A percentile compares a stretch with the other conserved stretches of the same genome.
phyloP scores from a whole-genome alignment of 2,329 filamentous ascomycete genomes.

The Ascochyta fabae region DNA sequence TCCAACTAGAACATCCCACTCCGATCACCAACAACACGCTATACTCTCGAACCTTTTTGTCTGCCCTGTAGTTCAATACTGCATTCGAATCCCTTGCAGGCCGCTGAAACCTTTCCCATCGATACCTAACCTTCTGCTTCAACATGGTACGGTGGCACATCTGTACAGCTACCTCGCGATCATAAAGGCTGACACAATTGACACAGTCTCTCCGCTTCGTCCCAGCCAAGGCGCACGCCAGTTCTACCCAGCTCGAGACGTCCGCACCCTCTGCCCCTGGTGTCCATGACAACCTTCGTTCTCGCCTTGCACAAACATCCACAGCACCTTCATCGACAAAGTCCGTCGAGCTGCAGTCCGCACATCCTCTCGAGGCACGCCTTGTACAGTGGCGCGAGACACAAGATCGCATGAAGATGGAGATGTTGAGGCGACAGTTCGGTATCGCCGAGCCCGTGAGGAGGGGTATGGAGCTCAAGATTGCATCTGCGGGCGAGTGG shows the following conservation, averaged over 20 bases:
- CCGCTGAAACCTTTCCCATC: neutral
- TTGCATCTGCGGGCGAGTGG: constrained; percentile 81
- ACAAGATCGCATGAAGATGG: constrained; percentile 87
- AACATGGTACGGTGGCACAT: constrained; percentile 23
- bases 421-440: constrained; percentile 82
- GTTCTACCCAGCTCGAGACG: constrained; percentile 59
- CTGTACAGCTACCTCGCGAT: neutral
- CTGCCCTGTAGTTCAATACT: neutral
- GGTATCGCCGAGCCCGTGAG: constrained; percentile 92
- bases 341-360: constrained; percentile 61
- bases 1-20: constrained; percentile 22
- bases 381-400: constrained; percentile 89
- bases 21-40: neutral
- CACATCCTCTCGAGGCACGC: constrained; percentile 90
- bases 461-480: constrained; percentile 93
- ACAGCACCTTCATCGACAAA: constrained; percentile 31
- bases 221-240: constrained; percentile 70
- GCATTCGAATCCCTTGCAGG: neutral
- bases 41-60: neutral
- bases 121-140: neutral
- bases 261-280: constrained; percentile 88
- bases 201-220: constrained; percentile 83
- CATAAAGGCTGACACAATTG: constrained; percentile 2
- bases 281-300: constrained; percentile 89
- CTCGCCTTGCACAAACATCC: constrained; percentile 70